Conservation (phyloP, 495 filamentous ascomycete species). For the Penicillium silybi region DNA sequence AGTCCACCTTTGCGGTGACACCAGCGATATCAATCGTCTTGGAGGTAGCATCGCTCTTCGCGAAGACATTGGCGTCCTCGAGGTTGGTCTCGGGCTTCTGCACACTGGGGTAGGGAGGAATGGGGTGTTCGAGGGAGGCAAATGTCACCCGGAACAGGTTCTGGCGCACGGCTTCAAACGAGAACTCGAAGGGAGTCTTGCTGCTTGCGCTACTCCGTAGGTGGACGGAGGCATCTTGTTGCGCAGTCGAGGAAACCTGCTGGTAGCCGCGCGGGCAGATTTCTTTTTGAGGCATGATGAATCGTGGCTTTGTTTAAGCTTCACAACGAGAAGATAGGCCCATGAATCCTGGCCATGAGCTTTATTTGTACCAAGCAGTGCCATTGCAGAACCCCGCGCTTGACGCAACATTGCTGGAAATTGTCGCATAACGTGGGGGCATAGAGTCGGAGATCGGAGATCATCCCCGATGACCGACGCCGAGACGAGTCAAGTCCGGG, state of each 20-base stretch:
- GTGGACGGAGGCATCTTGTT: conserved; percentile 27
- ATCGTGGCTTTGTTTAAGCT: conserved; percentile 10
- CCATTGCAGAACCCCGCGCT: not conserved
- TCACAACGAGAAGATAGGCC: conserved; percentile 7
- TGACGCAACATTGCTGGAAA: conserved; percentile 2
- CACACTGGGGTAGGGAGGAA: conserved; percentile 59
- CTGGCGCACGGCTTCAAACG: conserved; percentile 54
- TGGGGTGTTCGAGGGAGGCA: conserved; percentile 50
- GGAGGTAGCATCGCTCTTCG: conserved; percentile 21
- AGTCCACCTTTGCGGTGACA: conserved; percentile 51
- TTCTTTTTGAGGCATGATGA: conserved; percentile 55
- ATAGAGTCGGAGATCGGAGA: conserved; percentile 30
- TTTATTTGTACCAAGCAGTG: conserved; percentile 29
- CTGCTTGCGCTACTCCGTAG: conserved; percentile 40
- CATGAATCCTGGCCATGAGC: conserved; percentile 3
- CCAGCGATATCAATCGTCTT: conserved; percentile 46
- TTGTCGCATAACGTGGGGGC: conserved; percentile 4
- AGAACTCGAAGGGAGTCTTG: conserved; percentile 45
- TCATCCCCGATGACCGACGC: conserved; percentile 24
- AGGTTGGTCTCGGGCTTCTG: conserved; percentile 39
- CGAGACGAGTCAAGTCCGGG: not conserved
- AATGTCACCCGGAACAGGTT: conserved; percentile 65
- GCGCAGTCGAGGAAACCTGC: conserved; percentile 17
- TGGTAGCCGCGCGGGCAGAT: conserved; percentile 41
- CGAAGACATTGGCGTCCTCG: conserved; percentile 19